phyloP scores from a whole-genome alignment of 1,284 basidiomycete species.

The Cryptococcus sp. region DNA sequence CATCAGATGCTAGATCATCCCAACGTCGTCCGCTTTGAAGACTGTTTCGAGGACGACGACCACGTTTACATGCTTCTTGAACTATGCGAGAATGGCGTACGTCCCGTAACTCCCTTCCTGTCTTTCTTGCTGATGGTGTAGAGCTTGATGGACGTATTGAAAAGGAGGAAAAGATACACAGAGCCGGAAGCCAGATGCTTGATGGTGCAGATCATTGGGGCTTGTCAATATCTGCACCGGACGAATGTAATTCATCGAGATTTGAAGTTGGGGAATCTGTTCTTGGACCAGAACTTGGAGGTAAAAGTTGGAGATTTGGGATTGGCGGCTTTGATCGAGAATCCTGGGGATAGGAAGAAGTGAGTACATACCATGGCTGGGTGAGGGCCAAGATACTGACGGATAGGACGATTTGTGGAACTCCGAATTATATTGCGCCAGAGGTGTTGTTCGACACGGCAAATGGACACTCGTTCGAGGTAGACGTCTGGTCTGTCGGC shows the following conservation, averaged over 20 bases:
- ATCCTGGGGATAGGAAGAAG: slow-evolving; percentile 93
- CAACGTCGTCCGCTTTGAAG: slow-evolving; percentile 86
- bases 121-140: slow-evolving; percentile 15
- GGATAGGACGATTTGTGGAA: slow-evolving; percentile 83
- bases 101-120: slow-evolving; percentile 16
- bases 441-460: slow-evolving; percentile 94
- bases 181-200: slow-evolving; percentile 91
- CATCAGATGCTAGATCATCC: slow-evolving; percentile 86
- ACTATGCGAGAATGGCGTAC: slow-evolving; percentile 74
- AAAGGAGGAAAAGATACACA: slow-evolving; percentile 76
- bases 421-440: slow-evolving; percentile 97
- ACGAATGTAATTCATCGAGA: slow-evolving; percentile 90
- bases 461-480: slow-evolving; percentile 96
- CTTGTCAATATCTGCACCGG: slow-evolving; percentile 96
- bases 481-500: slow-evolving; percentile 96
- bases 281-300: slow-evolving; percentile 87
- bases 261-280: slow-evolving; percentile 91
- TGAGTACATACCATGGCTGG: slow-evolving; percentile 27
- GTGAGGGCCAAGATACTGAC: slow-evolving; percentile 4
- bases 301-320: slow-evolving; percentile 98
- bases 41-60: slow-evolving; percentile 91
- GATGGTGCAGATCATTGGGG: slow-evolving; percentile 89
- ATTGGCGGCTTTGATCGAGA: slow-evolving; percentile 91
- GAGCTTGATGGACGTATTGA: slow-evolving; percentile 80
- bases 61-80: slow-evolving; percentile 98